Conservation (phyloP, 495 filamentous ascomycete genomes). For the Penicillium herquei region DNA sequence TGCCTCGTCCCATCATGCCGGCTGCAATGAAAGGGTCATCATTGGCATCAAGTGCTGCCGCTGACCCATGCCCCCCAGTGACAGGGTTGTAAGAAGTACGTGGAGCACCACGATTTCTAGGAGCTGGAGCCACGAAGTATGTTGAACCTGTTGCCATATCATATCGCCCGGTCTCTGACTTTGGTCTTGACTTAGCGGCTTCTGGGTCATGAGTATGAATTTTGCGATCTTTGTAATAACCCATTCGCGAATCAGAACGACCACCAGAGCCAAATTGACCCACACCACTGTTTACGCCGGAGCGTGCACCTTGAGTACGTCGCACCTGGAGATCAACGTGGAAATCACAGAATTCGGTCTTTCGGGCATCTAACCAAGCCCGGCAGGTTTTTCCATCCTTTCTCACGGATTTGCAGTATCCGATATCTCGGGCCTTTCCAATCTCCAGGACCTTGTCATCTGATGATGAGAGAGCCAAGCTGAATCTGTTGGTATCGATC, state of each 20-base stretch:
- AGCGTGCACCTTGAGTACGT: conserved; percentile 65
- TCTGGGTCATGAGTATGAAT: background rate
- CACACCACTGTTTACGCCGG: conserved; percentile 71
- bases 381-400: conserved; percentile 81
- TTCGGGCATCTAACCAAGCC: conserved; percentile 80
- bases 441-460: conserved; percentile 89
- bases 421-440: conserved; percentile 80
- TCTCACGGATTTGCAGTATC: conserved; percentile 79
- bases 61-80: conserved; percentile 47
- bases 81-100: conserved; percentile 24
- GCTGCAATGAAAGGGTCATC: conserved; percentile 54
- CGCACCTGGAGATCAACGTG: conserved; percentile 79
- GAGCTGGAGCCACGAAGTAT: conserved; percentile 55
- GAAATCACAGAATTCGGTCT: conserved; percentile 90
- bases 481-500: conserved; percentile 77
- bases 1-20: conserved; percentile 45
- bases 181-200: conserved; percentile 41
- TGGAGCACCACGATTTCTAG: conserved; percentile 25
- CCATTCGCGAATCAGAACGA: conserved; percentile 41
- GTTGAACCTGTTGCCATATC: conserved; percentile 57
- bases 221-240: conserved; percentile 33
- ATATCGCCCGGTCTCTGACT: conserved; percentile 51
- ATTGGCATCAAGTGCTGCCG: conserved; percentile 66
- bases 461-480: conserved; percentile 74
- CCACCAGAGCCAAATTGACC: conserved; percentile 51